A percentile compares a stretch with the other conserved stretches of the same genome.
phyloP scores from a whole-genome alignment of 169 alveolate genomes.

The Plasmodium sp. region DNA sequence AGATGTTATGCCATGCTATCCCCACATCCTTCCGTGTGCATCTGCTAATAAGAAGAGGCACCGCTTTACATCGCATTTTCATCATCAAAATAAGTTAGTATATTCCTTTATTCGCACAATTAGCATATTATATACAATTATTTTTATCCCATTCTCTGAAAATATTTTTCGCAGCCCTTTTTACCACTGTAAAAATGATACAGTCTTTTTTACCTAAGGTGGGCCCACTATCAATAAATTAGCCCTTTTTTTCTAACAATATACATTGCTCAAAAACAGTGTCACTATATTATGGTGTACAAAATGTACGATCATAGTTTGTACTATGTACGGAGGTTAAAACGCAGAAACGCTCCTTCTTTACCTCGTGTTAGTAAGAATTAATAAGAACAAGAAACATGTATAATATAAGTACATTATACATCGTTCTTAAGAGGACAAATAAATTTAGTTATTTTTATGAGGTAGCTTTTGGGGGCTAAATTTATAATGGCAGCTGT shows the following conservation, averaged over 20 bases:
- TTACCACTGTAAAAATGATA: not conserved
- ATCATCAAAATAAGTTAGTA: not conserved
- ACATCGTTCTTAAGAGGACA: not conserved
- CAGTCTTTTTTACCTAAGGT: not conserved
- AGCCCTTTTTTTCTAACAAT: not conserved
- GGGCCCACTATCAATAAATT: not conserved
- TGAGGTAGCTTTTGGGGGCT: not conserved
- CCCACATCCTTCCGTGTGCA: not conserved
- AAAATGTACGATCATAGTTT: not conserved
- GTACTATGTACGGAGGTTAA: not conserved
- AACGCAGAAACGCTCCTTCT: not conserved
- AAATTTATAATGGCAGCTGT: not conserved
- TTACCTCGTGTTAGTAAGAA: not conserved
- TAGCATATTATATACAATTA: not conserved
- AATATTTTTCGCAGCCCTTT: not conserved
- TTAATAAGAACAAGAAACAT: not conserved
- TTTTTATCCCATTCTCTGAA: not conserved
- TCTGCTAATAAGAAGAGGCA: not conserved
- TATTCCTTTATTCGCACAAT: not conserved
- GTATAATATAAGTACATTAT: not conserved
- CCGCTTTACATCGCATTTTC: not conserved
- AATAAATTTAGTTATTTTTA: too few relatives aligned
- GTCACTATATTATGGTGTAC: not conserved
- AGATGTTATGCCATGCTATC: not conserved
- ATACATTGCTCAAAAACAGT: not conserved